Evolutionary conservation across 768 basidiomycete genomes (phyloP).

Genomic region (Ramaria rubella): DNA sequence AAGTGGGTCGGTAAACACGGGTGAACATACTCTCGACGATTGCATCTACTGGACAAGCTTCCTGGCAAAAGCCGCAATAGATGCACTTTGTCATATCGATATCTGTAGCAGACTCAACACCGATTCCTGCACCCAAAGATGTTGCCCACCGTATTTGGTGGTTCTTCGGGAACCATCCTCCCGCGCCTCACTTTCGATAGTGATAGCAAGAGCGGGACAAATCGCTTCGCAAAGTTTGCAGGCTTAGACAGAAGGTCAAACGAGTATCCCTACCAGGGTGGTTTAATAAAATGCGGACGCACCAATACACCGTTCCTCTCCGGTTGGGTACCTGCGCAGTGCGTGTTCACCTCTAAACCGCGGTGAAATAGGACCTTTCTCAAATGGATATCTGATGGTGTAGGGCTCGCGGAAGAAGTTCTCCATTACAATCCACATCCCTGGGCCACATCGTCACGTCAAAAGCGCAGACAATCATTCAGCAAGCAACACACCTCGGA

Average conservation of each 20-base stretch:
- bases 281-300: slow-evolving; percentile 32
- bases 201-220: slow-evolving; percentile 98
- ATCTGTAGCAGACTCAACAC: slow-evolving; percentile 40
- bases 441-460: slow-evolving; percentile 36
- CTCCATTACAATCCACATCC: slow-evolving; percentile 96
- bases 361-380: slow-evolving; percentile 95
- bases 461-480: not conserved
- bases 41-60: slow-evolving; percentile 98
- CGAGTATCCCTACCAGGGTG: not conserved
- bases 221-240: slow-evolving; percentile 99
- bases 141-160: slow-evolving; percentile 82
- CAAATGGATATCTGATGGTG: slow-evolving; percentile 97
- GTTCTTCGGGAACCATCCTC: slow-evolving; percentile 93
- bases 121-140: not conserved
- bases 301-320: slow-evolving; percentile 99
- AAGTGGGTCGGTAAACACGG: not conserved
- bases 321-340: slow-evolving; percentile 89
- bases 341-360: slow-evolving; percentile 99
- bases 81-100: slow-evolving; percentile 99
- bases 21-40: slow-evolving; percentile 88
- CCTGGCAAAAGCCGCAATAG: slow-evolving; percentile 99
- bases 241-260: slow-evolving; percentile 40
- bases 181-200: slow-evolving; percentile 96
- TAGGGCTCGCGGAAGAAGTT: slow-evolving; percentile 93
- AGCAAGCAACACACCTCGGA: slow-evolving; percentile 62